A percentile compares a stretch with the other conserved stretches of the same genome.
These are phyloP conservation scores for Ashbya aceris DNA, from an alignment of 1,139 yeast genomes.

Conservation along the genomic window DNA sequence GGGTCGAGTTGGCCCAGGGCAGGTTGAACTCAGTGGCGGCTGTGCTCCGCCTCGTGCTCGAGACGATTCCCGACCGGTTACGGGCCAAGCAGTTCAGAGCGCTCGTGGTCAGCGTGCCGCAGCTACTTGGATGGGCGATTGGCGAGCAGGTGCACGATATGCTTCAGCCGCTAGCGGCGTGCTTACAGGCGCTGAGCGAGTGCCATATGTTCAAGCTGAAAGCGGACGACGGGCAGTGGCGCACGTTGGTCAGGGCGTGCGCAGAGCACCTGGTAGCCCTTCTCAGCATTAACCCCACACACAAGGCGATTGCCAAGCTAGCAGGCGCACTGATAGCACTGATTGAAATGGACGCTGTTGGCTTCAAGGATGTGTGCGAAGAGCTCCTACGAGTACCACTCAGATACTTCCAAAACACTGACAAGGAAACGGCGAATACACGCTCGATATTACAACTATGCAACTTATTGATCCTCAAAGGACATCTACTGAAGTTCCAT, in stretches of 20 bases:
- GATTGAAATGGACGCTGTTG: slow-evolving; percentile 18
- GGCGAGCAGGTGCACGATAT: slow-evolving; percentile 9
- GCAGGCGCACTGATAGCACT: slow-evolving; percentile 14
- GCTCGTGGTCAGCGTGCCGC: slow-evolving; percentile 9
- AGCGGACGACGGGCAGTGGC: slow-evolving; percentile 22
- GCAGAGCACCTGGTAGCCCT: slow-evolving; percentile 10
- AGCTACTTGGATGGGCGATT: slow-evolving; percentile 20
- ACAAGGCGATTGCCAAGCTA: slow-evolving; percentile 18
- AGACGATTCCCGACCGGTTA: slow-evolving; percentile 17
- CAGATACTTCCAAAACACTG: slow-evolving; percentile 11
- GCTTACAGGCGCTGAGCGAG: slow-evolving; percentile 14
- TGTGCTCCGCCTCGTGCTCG: slow-evolving; percentile 25
- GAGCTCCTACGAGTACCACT: slow-evolving; percentile 10
- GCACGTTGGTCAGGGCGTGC: slow-evolving; percentile 12
- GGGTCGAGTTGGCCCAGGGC: slow-evolving; percentile 30
- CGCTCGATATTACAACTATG: slow-evolving; percentile 15
- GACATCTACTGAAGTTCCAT: slow-evolving; percentile 14
- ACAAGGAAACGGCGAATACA: slow-evolving; percentile 20
- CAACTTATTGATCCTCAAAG: slow-evolving; percentile 17
- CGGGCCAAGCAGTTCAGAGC: slow-evolving; percentile 20
- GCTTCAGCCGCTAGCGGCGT: slow-evolving; percentile 18
- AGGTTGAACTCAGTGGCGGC: slow-evolving; percentile 38
- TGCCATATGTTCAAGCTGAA: slow-evolving; percentile 20
- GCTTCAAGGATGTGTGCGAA: slow-evolving; percentile 11
- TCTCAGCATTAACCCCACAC: slow-evolving; percentile 11